Evolutionary conservation across 1,139 yeast genomes (phyloP), one percentile per base, ranked within the genome.

Genomic region (Debaryomycetaceae sp.): DNA sequence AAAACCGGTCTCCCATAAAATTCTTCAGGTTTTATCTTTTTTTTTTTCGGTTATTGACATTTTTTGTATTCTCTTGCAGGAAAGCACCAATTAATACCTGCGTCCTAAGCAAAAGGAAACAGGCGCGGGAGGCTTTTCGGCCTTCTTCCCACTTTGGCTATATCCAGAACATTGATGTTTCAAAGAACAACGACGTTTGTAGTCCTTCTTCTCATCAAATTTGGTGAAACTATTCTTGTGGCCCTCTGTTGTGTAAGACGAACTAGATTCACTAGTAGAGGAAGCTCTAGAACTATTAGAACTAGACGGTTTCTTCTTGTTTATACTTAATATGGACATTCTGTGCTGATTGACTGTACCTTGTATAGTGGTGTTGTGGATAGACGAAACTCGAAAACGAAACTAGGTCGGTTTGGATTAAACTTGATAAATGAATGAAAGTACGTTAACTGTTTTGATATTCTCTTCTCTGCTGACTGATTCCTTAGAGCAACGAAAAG

Each of bases 131-230:
- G 61, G 52, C 44, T 58, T 53, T 42, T 57, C 57, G 13, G 24
- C 31, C 33, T 43, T 43, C 23, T 33, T 24, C 14, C 37, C 42
- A 13, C 36, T 9, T 9, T 22, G 24, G 27, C 36, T 24, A 33
- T 49, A 49, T 6, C 29, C 36, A 9, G 42, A 37, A 39, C 56
- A 53, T 46, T 53, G 54, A 37, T 60, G 52, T 53, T 65, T 68
- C 52, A 60, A 42, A 36, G 62, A 58, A 57, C 77, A 73, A 49
- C 78, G 63, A 49, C 68, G 68, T 27, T 57, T 65, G 52, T 73
- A 73, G 55, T 73, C 78, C 56, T 72, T 68, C 63, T 71, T 71
- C 49, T 71, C 76, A 51, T 71, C 76, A 55, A 71, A 71, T 50
- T 64, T 62, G 44, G 60, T 55, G 49, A 60, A 66, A 7, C 51